phyloP scores from a whole-genome alignment of 306 rosid species.

The Ormosia emarginata region DNA sequence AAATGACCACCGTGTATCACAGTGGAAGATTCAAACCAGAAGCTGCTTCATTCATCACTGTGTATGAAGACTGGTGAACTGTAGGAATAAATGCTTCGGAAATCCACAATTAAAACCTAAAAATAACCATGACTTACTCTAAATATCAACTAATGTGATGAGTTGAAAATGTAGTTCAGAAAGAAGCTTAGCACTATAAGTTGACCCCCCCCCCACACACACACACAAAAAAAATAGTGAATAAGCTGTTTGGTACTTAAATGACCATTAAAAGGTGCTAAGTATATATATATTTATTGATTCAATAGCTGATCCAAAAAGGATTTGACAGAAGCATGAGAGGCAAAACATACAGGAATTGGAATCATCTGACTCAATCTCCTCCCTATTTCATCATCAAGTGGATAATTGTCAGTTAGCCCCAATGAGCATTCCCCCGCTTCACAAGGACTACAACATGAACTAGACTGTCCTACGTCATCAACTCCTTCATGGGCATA shows the following conservation, averaged over 20 bases:
- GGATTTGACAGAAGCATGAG: background rate
- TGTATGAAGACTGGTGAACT: background rate
- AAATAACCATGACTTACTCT: background rate
- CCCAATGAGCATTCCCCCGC: slow-evolving; percentile 36
- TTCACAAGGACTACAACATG: slow-evolving; percentile 56
- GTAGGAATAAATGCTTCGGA: background rate
- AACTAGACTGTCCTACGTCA: slow-evolving; percentile 47
- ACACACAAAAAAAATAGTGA: slow-evolving; percentile 16
- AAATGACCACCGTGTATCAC: background rate
- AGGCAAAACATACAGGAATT: slow-evolving; percentile 63
- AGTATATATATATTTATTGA: background rate
- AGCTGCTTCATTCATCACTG: background rate
- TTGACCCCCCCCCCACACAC: too few relatives aligned
- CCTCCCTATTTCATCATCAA: slow-evolving; percentile 59
- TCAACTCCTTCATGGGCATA: slow-evolving; percentile 36
- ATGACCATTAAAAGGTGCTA: slow-evolving; percentile 12
- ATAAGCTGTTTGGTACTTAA: background rate
- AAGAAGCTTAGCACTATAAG: background rate
- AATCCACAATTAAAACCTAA: background rate
- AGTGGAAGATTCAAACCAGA: background rate
- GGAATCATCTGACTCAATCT: slow-evolving; percentile 61
- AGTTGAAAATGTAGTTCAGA: background rate
- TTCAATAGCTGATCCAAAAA: background rate
- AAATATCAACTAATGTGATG: background rate
- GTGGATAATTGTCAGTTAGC: slow-evolving; percentile 39